Evolutionary conservation across 176 grass and related monocot species (phyloP), one percentile per base, ranked within the genome.

Genomic region (Avena eriantha): DNA sequence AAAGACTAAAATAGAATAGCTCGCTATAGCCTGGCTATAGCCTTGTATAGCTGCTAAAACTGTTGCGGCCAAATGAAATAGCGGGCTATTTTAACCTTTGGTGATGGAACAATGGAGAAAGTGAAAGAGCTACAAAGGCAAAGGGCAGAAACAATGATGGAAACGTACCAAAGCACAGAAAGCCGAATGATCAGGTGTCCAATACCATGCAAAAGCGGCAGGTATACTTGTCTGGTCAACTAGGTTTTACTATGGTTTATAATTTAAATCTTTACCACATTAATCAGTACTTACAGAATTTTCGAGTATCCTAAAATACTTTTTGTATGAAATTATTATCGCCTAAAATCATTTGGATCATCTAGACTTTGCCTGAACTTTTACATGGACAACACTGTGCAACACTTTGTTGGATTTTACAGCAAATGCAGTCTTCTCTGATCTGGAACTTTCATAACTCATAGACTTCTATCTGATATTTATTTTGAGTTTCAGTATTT

Each of bases 121-220:
- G 92, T 60, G 90, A 84, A 85, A 59, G 84, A 59, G 54, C 45
- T 88, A 3, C 76, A 86, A 35, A 84, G 83, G 14, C 45, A 82
- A 43, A 89, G 80, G 64, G 23, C 80, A 54, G 84, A 88, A 71
- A 51, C 34, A 74, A 67, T 85, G 81, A 81, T 85, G 76, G 80
- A 74, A 90, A 79, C 43, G 51, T 90, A 65, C 80, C 92, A 90
- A 73, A 92, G 16, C 78, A 46, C 73, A 53, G 81, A 87, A 51
- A 92, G 48, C 69, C 73, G 69, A 23, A 24, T 9, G 0, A 82
- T 92, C 47, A 90, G 78, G 76, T 94, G 90, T 83, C 87, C 92
- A 11, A 87, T 87, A 74, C 90, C 90, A 60, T 81, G 81, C 73
- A 94, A 90, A 85, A 84, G 66, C 19, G 65, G 65, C 60, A 92